Percentiles rank a stretch among this genome's conserved stretches.
These are phyloP conservation scores for Carex myosuroides DNA, from an alignment of 176 grass and related monocot species.

Conservation along the genomic window DNA sequence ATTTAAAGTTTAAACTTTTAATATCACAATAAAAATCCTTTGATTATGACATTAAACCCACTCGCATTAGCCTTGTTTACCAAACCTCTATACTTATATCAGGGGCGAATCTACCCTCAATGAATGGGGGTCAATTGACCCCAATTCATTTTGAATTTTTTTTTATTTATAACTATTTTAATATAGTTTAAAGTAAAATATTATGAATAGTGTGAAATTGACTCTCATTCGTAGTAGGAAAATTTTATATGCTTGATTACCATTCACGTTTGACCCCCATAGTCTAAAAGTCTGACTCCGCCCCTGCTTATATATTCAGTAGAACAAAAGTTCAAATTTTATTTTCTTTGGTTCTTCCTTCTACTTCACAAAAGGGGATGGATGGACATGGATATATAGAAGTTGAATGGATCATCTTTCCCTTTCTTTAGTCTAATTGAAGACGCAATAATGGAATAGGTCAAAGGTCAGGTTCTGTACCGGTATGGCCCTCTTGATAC, in stretches of 20 bases:
- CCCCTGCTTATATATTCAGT: background rate
- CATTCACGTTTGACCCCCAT: too few species aligned
- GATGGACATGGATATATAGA: too few species aligned
- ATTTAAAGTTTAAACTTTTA: background rate
- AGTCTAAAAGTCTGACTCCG: too few species aligned
- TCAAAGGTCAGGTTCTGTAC: too few species aligned
- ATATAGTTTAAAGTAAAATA: too few species aligned
- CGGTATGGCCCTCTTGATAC: background rate
- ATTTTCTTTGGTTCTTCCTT: constrained; percentile 9
- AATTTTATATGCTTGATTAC: too few species aligned
- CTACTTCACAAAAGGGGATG: background rate
- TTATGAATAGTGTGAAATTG: too few species aligned
- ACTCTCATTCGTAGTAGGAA: too few species aligned
- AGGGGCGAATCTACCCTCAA: too few species aligned
- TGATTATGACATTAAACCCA: constrained; percentile 17
- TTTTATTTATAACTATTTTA: too few species aligned
- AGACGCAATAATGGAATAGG: background rate
- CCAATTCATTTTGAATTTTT: too few species aligned
- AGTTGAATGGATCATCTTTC: background rate
- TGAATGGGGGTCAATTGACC: too few species aligned
- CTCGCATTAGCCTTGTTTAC: background rate
- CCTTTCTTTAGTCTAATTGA: background rate
- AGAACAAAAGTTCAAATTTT: constrained; percentile 6
- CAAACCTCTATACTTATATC: background rate
- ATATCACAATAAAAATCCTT: background rate